Conservation (phyloP, 306 rosid species). For the apple (Malus domestica) region ASM211411v1 NC_041798.1:3693501-3694000, state of each 20-base stretch:
- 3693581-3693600: not conserved
- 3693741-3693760: not conserved
- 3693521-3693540: not conserved
- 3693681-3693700: conserved; percentile 92
- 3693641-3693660: not conserved
- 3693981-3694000: conserved; percentile 6
- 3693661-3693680: conserved; percentile 55
- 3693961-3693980: conserved; percentile 86
- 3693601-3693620: not conserved
- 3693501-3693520: not conserved
- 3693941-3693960: conserved; percentile 81
- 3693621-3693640: not conserved
- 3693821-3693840: conserved; percentile 95
- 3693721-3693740: not conserved
- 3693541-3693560: not conserved
- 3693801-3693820: conserved; percentile 91
- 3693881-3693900: conserved; percentile 91
- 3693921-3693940: conserved; percentile 68
- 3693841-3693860: conserved; percentile 89
- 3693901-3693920: conserved; percentile 84
- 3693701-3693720: conserved; percentile 88
- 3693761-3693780: conserved; percentile 7
- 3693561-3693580: not conserved
- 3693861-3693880: conserved; percentile 85
- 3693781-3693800: conserved; percentile 36